Percentiles rank a stretch among this genome's conserved stretches.
Evolutionary conservation across 1,284 basidiomycete genomes (phyloP).

Genomic region (Boletus mariae): DNA sequence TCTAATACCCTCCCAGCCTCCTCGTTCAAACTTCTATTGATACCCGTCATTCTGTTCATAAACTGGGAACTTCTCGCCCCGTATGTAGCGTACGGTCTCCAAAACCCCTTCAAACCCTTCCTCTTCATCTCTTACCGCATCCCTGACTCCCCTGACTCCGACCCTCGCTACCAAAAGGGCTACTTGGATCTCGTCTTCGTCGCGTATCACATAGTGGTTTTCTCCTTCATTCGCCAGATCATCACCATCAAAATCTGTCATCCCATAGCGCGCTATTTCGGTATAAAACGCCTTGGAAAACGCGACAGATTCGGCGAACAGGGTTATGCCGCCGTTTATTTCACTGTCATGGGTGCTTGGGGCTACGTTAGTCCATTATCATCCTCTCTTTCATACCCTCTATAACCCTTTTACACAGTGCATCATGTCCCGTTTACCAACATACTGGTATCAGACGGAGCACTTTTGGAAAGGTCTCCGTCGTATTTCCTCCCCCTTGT

Average conservation of each 20-base stretch:
- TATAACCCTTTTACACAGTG: conserved; percentile 39
- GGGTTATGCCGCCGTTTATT: conserved; percentile 84
- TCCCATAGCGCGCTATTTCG: conserved; percentile 69
- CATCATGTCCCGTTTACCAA: conserved; percentile 85
- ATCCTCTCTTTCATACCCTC: not conserved
- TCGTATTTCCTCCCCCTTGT: not conserved
- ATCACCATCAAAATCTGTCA: conserved; percentile 68
- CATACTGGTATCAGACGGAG: conserved; percentile 86
- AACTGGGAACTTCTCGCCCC: conserved; percentile 67
- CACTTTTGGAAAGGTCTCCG: conserved; percentile 76
- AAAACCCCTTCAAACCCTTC: conserved; percentile 76
- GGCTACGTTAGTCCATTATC: conserved; percentile 63
- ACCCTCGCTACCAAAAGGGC: conserved; percentile 73
- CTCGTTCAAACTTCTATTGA: conserved; percentile 68
- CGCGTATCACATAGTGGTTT: conserved; percentile 86
- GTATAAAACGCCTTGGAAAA: conserved; percentile 67
- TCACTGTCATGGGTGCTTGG: conserved; percentile 64
- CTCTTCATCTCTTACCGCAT: conserved; percentile 75
- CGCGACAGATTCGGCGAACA: conserved; percentile 88
- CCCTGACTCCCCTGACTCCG: conserved; percentile 48
- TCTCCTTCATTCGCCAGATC: conserved; percentile 85
- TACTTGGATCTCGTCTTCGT: conserved; percentile 82
- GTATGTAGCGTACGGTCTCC: conserved; percentile 43
- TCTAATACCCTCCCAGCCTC: conserved; percentile 42
- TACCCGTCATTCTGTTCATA: conserved; percentile 69